Base-by-base conservation (phyloP, 352 stramenopile species). In the Blastocystis sp. region DNA sequence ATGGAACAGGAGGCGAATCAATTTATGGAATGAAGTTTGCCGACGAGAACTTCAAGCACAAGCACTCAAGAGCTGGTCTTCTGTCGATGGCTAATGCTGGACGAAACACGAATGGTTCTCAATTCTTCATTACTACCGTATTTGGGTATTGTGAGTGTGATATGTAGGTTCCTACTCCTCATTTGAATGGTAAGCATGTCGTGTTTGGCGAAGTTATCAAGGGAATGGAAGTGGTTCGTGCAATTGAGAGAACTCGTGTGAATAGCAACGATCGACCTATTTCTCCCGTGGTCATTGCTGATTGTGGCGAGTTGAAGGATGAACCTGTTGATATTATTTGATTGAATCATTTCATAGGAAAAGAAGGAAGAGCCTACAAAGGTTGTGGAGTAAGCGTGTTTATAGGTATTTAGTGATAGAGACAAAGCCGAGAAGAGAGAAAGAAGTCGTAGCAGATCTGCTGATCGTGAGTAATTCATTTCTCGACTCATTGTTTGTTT, bases 51-150 rank as follows among this genome's bases (percentile, higher is more conserved):
- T 96, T 95, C 78, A 91, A 88, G 67, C 69, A 93, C 67, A 91
- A 92, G 58, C 90, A 97, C 91, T 92, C 95, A 65, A 92, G 94
- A 81, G 88, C 92, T 56, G 95, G 95, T 7, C 92, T 97, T 46
- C 92, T 98, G 85, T 96, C 94, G 43, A 99, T 99, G 96, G 96
- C 96, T 39, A 99, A 98, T 88, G 91, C 78, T 88, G 95, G 96
- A 0, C 93, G 91, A 24, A 93, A 97, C 88, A 98, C 96, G 5
- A 99, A 99, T 81, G 96, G 95, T 14, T 97, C 92, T 24, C 97
- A 99, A 90, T 99, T 99, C 89, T 99, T 99, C 91, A 98, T 99
- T 88, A 99, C 96, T 65, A 96, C 95, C 56, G 89, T 74, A 61
- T 5, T 32, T 12, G 6, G 2, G 3, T 61, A n/a, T 32, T 7